Base-by-base conservation (phyloP, 345 rosid species). In the Gossypium rotundifolium region DNA sequence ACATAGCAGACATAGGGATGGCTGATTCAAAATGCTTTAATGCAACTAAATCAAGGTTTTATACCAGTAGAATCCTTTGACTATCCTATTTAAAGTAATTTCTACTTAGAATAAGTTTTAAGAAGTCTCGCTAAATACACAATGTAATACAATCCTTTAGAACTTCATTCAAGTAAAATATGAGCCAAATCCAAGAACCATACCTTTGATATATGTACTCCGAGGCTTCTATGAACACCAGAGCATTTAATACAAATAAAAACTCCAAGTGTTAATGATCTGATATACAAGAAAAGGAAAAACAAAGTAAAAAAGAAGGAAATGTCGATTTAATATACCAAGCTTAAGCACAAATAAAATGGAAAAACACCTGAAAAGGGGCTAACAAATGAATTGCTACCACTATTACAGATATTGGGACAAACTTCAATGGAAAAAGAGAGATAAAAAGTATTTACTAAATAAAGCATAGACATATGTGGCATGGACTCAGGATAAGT, bases 211-310 rank as follows among this genome's bases (percentile, higher is more conserved):
- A 93, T 87, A 82, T 95, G 99, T 67, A 89, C 97, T 72, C 99
- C 99, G 81, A 95, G 98, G 90, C 98, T 89, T 84, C 99, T 84
- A 81, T 95, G 99, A 49, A 91, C 83, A 75, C 99, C 99, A 70
- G 99, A 93, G 79, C 99, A 95, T 85, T 95, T 95, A 59, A 95
- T 95, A 86, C 99, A 95, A 79, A 95, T 85, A 81, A 90, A 87
- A 12, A 90, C 97, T 81, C 99, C 99, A 14, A 81, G 77, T 71
- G 75, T 93, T 77, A 88, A 57, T 14, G 99, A 95, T 80, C 99
- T 95, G 90, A 78, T 58, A 78, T 62, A 57, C 74, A 80, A 16
- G 40, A 84, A 75, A 75, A 45, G 68, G 20, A 45, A 83, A 75
- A 75, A 40, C 63, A 74, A n/a, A 52, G 51, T 45, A 64, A 83